Evolutionary conservation across 768 basidiomycete genomes (phyloP).

Genomic region (Lactarius psammicola): DNA sequence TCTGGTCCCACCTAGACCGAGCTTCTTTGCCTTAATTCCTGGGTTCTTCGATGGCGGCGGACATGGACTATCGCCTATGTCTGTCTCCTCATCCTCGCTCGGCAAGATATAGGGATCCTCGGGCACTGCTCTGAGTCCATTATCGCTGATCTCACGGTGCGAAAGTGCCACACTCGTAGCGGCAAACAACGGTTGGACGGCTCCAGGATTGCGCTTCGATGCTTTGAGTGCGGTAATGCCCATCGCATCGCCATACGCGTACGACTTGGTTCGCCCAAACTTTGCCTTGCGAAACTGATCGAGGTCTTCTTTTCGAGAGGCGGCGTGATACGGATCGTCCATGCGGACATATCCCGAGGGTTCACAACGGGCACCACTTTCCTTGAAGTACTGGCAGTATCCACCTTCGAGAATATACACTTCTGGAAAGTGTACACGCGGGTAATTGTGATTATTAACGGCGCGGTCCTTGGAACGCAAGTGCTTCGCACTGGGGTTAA

Average conservation of each 20-base stretch:
- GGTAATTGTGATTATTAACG: conserved; percentile 85
- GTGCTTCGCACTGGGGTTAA: conserved; percentile 74
- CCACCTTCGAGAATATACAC: conserved; percentile 97
- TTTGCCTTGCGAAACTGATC: conserved; percentile 89
- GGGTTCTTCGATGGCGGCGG: conserved; percentile 67
- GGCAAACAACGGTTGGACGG: conserved; percentile 52
- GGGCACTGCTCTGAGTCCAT: conserved; percentile 56
- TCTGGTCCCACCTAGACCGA: conserved; percentile 35
- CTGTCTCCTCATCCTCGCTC: conserved; percentile 72
- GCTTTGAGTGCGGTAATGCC: conserved; percentile 38
- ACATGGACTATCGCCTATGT: conserved; percentile 85
- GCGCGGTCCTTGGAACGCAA: conserved; percentile 87
- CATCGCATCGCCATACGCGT: conserved; percentile 81
- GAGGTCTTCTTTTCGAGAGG: conserved; percentile 79
- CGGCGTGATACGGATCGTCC: conserved; percentile 87
- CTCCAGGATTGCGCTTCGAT: conserved; percentile 67
- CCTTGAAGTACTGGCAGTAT: conserved; percentile 83
- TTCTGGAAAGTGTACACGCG: conserved; percentile 92
- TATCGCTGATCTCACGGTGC: conserved; percentile 50
- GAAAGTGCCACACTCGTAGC: conserved; percentile 67
- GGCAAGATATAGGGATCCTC: conserved; percentile 64
- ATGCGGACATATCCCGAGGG: conserved; percentile 86
- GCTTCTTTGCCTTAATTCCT: conserved; percentile 57
- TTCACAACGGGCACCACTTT: conserved; percentile 66
- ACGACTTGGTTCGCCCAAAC: conserved; percentile 88